These are phyloP conservation scores for Trypanosoma rangeli DNA, from an alignment of 208 protist genomes.

Conservation along the genomic window DNA sequence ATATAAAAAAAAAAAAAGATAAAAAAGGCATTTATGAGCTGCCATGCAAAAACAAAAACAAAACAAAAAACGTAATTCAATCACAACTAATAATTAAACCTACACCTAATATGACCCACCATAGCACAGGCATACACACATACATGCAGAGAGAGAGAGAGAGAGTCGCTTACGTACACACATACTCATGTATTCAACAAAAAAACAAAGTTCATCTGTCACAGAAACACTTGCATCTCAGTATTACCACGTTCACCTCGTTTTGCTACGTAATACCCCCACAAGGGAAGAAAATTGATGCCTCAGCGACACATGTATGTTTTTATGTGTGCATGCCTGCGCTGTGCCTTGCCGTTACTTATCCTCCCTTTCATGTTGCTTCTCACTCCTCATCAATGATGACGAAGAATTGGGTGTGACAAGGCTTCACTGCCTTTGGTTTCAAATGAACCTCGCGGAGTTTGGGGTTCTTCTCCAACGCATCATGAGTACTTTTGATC, in stretches of 20 bases:
- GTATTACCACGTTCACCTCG: too few species aligned
- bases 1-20: background rate
- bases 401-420: constrained; percentile 44
- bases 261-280: too few species aligned
- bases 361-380: background rate
- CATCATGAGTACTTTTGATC: constrained; percentile 46
- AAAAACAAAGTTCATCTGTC: too few species aligned
- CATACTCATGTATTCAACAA: too few species aligned
- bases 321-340: background rate
- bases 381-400: constrained; percentile 14
- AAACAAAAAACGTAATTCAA: too few species aligned
- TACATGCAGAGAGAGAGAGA: too few species aligned
- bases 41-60: background rate
- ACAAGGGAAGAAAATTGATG: too few species aligned
- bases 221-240: background rate
- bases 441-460: constrained; percentile 46
- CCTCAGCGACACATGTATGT: background rate
- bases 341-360: background rate
- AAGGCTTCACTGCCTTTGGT: constrained; percentile 53
- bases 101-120: background rate
- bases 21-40: background rate
- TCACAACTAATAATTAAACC: background rate
- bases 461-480: constrained; percentile 54
- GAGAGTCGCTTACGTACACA: too few species aligned
- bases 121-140: background rate